A percentile compares a stretch with the other conserved stretches of the same genome.
Evolutionary conservation across 352 stramenopile species (phyloP).

Genomic region (Pythium aristosporum): DNA sequence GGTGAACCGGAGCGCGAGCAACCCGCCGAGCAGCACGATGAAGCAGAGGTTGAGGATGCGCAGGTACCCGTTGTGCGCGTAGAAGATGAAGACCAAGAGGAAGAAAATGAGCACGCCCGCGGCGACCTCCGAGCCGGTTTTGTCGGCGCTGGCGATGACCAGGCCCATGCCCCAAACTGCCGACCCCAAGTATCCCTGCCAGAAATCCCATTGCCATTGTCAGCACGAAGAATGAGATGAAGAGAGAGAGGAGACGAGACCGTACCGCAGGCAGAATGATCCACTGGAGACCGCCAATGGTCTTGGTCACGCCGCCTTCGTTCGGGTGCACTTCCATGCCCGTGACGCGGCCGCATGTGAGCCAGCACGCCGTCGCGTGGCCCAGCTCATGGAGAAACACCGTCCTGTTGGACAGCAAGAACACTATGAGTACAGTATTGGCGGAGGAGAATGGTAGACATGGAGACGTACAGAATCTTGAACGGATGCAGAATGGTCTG

Average conservation of each 20-base stretch:
- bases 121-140: slow-evolving; percentile 62
- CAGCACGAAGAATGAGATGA: background rate
- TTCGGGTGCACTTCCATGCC: slow-evolving; percentile 89
- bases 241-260: slow-evolving; percentile 19
- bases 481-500: slow-evolving; percentile 85
- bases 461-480: slow-evolving; percentile 76
- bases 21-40: slow-evolving; percentile 74
- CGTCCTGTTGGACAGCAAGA: slow-evolving; percentile 36
- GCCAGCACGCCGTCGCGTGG: slow-evolving; percentile 79
- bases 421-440: background rate
- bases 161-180: slow-evolving; percentile 86
- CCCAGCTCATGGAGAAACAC: slow-evolving; percentile 88
- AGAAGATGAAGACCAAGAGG: slow-evolving; percentile 83
- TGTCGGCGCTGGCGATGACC: slow-evolving; percentile 65
- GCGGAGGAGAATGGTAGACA: background rate
- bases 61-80: slow-evolving; percentile 87
- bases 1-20: slow-evolving; percentile 69
- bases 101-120: slow-evolving; percentile 87
- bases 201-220: background rate
- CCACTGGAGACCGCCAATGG: slow-evolving; percentile 41
- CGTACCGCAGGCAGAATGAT: slow-evolving; percentile 45
- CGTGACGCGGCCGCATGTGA: slow-evolving; percentile 85
- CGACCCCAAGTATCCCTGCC: slow-evolving; percentile 83
- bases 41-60: slow-evolving; percentile 82
- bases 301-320: slow-evolving; percentile 84